Conservation (phyloP, 371 early-diverging fungal species). For the Massospora cicadina region DNA sequence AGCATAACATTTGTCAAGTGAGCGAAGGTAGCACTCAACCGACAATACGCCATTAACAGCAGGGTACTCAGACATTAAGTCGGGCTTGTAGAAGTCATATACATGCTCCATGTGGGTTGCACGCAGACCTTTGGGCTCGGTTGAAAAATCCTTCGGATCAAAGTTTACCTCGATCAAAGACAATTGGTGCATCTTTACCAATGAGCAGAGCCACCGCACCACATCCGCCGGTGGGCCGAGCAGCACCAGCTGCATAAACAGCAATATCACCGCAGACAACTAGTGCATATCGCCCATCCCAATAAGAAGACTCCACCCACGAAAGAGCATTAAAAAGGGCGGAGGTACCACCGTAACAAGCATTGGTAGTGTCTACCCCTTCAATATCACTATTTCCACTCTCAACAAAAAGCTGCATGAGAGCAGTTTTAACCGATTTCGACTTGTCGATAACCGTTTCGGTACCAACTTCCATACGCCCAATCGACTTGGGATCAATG, state of each 20-base stretch:
- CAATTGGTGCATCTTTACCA: constrained; percentile 87
- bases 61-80: constrained; percentile 88
- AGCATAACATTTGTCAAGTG: constrained; percentile 74
- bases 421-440: constrained; percentile 89
- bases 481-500: constrained; percentile 66
- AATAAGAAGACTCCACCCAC: constrained; percentile 86
- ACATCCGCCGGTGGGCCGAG: constrained; percentile 91
- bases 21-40: constrained; percentile 78
- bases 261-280: constrained; percentile 96
- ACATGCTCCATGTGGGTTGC: constrained; percentile 89
- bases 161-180: constrained; percentile 54
- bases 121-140: constrained; percentile 41
- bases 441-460: constrained; percentile 97
- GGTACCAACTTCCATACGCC: constrained; percentile 94
- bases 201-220: constrained; percentile 89
- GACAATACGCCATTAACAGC: constrained; percentile 89
- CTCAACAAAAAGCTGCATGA: constrained; percentile 85
- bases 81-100: constrained; percentile 97
- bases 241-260: constrained; percentile 79
- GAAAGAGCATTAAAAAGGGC: constrained; percentile 91
- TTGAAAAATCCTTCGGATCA: background rate
- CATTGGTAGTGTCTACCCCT: constrained; percentile 95
- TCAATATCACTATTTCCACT: constrained; percentile 84
- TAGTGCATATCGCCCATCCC: constrained; percentile 83
- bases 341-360: constrained; percentile 96